Conservation (phyloP, 2,329 filamentous ascomycete species). For the Phialophora verrucosa region DNA sequence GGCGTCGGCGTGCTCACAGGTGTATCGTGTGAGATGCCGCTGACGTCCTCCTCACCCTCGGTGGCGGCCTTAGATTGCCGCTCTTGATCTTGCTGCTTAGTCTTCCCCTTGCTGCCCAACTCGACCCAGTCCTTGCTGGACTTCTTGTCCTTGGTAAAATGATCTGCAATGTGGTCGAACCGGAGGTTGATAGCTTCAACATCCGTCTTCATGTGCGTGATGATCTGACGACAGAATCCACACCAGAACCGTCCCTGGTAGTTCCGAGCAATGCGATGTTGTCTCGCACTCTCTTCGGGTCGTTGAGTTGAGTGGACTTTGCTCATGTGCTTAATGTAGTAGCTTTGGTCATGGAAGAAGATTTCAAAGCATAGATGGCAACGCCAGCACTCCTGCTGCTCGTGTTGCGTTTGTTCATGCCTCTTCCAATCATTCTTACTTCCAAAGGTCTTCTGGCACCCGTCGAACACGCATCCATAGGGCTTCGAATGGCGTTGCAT, state of each 20-base stretch:
- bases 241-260: conserved; percentile 79
- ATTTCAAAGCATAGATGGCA: conserved; percentile 54
- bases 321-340: conserved; percentile 61
- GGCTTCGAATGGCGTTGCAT: conserved; percentile 79
- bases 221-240: conserved; percentile 72
- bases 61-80: not conserved
- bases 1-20: conserved; percentile 13
- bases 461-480: conserved; percentile 77
- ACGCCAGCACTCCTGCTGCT: conserved; percentile 72
- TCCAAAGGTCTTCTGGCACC: conserved; percentile 77
- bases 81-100: conserved; percentile 16
- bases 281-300: conserved; percentile 48
- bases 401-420: conserved; percentile 82
- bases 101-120: conserved; percentile 28
- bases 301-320: conserved; percentile 11
- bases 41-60: not conserved
- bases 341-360: conserved; percentile 41
- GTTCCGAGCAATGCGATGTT: conserved; percentile 67
- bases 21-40: not conserved
- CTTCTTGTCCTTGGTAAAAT: conserved; percentile 48
- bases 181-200: conserved; percentile 65
- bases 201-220: conserved; percentile 59
- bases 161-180: conserved; percentile 74
- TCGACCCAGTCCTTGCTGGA: conserved; percentile 33
- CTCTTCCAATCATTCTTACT: conserved; percentile 95